These are phyloP conservation scores for Ilyonectria mors-panacis DNA, from an alignment of 2,329 filamentous ascomycete species.

Conservation along the genomic window DNA sequence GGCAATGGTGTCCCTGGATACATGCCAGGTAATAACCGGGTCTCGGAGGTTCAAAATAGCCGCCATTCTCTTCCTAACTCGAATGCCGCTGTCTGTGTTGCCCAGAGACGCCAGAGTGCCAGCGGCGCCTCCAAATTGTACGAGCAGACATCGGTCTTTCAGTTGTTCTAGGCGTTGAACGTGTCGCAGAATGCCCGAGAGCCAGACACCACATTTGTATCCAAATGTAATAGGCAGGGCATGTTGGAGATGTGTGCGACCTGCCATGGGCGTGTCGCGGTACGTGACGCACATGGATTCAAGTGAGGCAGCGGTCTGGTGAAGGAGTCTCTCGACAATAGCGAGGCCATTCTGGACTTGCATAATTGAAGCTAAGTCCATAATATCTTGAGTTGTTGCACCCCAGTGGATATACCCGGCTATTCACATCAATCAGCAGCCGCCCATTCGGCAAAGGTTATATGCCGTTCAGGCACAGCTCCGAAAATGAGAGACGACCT, in stretches of 20 bases:
- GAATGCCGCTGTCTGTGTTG: slow-evolving; percentile 61
- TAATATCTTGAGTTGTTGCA: slow-evolving; percentile 72
- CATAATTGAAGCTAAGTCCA: slow-evolving; percentile 68
- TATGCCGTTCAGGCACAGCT: too few species aligned
- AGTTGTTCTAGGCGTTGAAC: slow-evolving; percentile 63
- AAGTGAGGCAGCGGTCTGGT: slow-evolving; percentile 61
- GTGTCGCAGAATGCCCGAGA: slow-evolving; percentile 65
- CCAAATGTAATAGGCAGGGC: slow-evolving; percentile 70
- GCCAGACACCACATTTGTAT: slow-evolving; percentile 70
- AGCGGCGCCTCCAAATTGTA: slow-evolving; percentile 71
- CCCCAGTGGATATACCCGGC: slow-evolving; percentile 69
- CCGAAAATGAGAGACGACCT: background rate
- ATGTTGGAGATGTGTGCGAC: slow-evolving; percentile 70
- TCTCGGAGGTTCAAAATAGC: slow-evolving; percentile 63
- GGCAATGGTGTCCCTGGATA: slow-evolving; percentile 67
- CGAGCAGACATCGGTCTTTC: slow-evolving; percentile 62
- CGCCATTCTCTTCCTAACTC: slow-evolving; percentile 65
- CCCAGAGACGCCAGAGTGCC: slow-evolving; percentile 70
- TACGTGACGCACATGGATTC: slow-evolving; percentile 60
- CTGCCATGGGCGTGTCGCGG: slow-evolving; percentile 70
- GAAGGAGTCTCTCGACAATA: slow-evolving; percentile 62
- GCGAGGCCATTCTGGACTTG: slow-evolving; percentile 66
- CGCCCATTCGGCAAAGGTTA: slow-evolving; percentile 39
- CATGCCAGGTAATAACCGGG: slow-evolving; percentile 71
- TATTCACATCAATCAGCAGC: slow-evolving; percentile 6